Base-by-base conservation (phyloP, 768 basidiomycete species). In the Amanita rimosa region DNA sequence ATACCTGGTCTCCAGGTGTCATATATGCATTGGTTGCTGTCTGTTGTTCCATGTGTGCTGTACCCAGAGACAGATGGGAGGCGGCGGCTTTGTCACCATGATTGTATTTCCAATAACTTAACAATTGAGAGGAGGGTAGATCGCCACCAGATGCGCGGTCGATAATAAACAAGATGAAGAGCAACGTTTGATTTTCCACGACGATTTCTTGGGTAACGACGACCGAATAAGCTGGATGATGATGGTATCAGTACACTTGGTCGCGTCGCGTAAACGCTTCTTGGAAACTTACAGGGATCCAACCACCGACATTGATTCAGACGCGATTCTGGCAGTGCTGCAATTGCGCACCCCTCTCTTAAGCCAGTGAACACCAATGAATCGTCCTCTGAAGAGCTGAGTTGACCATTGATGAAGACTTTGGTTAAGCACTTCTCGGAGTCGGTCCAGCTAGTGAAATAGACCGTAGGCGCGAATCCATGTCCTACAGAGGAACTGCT, bases 291-390 rank as follows among this genome's bases (percentile, higher is more conserved):
- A 86, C 84, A 65, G 53, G 73, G 62, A 59, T 83, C 80, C 53
- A 83, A 68, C 85, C 83, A 84, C 51, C 81, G 74, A 62, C 84
- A 84, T 51, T 77, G 69, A 57, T 61, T 77, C 43, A 89, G 66
- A 13, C 70, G 62, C 17, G 84, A 85, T 52, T 86, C 83, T 37
- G 86, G 84, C 42, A 88, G 67, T 49, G 72, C 62, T 45, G 77
- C 74, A 53, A 75, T 72, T 1, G 76, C 69, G 37, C 67, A 71
- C 46, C 76, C 73, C 52, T 74, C 60, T 45, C 73, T 70, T 52
- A 70, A 69, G 50, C 66, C 66, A 53, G 71, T 64, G 26, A 76
- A 61, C 22, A 76, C 72, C 47, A 85, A 69, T 24, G 66, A 57
- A 44, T 69, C 79, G 33, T 64, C 62, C 56, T 86, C 83, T 50